A percentile compares a stretch with the other conserved stretches of the same genome.
These are phyloP conservation scores for Scutellaria baicalensis DNA, from an alignment of 257 asterid species.

Conservation along the genomic window DNA sequence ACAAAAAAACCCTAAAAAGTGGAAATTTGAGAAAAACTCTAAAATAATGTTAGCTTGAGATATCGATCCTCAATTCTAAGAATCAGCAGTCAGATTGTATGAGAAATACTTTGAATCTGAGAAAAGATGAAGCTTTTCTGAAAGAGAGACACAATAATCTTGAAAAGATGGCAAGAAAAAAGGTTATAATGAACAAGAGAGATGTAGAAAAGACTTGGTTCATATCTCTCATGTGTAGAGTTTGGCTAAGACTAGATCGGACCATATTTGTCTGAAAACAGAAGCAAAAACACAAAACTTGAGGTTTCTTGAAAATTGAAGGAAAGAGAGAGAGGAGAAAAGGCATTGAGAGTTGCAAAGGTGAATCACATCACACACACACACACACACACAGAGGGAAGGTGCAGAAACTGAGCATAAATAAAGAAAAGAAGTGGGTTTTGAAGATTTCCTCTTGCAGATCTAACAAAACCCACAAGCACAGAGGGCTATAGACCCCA, in stretches of 20 bases:
- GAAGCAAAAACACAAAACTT: background rate
- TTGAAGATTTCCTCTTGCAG: constrained; percentile 92
- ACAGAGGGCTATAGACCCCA: constrained; percentile 66
- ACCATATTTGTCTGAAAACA: background rate
- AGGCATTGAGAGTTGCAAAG: constrained; percentile 14
- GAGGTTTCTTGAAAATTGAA: constrained; percentile 1
- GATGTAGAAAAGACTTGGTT: constrained; percentile 4
- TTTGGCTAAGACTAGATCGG: constrained; percentile 20
- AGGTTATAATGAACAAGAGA: too few relatives aligned
- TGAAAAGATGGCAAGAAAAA: background rate
- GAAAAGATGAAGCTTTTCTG: background rate
- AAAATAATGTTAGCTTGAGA: too few relatives aligned
- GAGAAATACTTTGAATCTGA: background rate
- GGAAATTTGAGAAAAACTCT: background rate
- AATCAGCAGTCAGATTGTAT: background rate
- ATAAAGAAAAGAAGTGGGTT: constrained; percentile 59
- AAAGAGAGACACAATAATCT: too few relatives aligned
- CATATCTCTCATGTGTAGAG: background rate
- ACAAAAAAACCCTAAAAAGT: constrained; percentile 25
- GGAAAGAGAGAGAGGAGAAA: constrained; percentile 20
- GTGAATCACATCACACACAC: constrained; percentile 26
- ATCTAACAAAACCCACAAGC: constrained; percentile 74
- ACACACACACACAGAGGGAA: too few relatives aligned
- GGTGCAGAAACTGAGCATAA: constrained; percentile 29
- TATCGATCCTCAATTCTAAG: background rate